Base-by-base conservation (phyloP, 768 basidiomycete genomes). In the Rhodotorula kratochvilovae region DNA sequence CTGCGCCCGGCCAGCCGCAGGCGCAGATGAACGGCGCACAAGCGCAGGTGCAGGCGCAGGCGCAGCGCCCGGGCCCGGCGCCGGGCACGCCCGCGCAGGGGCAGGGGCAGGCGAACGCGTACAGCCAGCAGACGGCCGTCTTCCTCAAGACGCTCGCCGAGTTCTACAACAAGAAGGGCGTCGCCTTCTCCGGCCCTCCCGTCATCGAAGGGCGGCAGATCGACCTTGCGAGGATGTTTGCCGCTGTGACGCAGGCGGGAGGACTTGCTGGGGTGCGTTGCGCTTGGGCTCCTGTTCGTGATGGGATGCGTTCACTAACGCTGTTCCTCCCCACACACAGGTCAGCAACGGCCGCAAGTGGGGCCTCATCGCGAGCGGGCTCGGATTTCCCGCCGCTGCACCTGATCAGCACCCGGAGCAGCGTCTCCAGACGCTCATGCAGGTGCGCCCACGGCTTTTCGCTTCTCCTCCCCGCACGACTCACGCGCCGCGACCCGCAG, bases 111-210 rank as follows among this genome's bases (percentile, higher is more conserved):
- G 12, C 60, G 8, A 13, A 13, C 10, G 12, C 45, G 45, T 21
- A 17, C 21, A 31, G 31, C 2, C 46, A 60, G 27, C 39, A 56
- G 35, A 33, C 29, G 19, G 29, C 35, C 42, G 29, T 25, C n/a
- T 65, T 74, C 43, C 43, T 61, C n/a, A 67, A 55, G 33, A 21
- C 56, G 31, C 50, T 74, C 36, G 27, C 48, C 45, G 73, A 75
- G 21, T 75, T 68, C 33, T 63, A 57, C 58, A 16, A 33, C 35
- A 68, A 66, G 54, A 27, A 45, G 33, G 68, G 68, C 4, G 21
- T 46, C 15, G 25, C 58, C 31, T 61, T 70, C 55, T 6, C 25
- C 3, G 48, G 50, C 1, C 25, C 63, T 7, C 68, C 74, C 5
- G 31, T 46, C 27, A n/a, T 75, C 54, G 74, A 75, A 5, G 71